Conservation (phyloP, 2,329 filamentous ascomycete species). For the Scedosporium dehoogii region DNA sequence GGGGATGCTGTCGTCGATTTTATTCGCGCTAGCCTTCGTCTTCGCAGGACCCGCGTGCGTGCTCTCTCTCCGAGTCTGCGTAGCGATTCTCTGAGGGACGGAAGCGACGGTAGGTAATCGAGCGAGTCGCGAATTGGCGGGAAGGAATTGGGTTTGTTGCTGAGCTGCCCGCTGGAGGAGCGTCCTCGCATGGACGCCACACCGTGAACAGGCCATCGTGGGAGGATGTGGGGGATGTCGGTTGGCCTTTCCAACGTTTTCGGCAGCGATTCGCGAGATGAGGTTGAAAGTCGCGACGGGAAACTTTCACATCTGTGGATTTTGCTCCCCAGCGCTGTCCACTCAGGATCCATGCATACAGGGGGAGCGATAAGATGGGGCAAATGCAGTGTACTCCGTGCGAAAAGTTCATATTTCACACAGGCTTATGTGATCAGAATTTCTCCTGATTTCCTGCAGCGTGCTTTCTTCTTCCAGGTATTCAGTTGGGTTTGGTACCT, state of each 20-base stretch:
- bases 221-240: not conserved
- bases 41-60: not conserved
- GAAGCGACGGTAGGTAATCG: not conserved
- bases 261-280: not conserved
- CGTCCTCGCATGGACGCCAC: conserved; percentile 2
- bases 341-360: too few relatives aligned
- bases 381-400: too few relatives aligned
- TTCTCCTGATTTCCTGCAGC: too few relatives aligned
- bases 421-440: too few relatives aligned
- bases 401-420: too few relatives aligned
- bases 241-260: not conserved
- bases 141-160: not conserved
- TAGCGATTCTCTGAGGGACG: not conserved
- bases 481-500: too few relatives aligned
- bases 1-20: not conserved
- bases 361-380: too few relatives aligned
- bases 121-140: not conserved
- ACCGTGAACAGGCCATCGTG: conserved; percentile 4
- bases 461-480: too few relatives aligned
- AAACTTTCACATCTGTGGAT: too few relatives aligned
- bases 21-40: not conserved
- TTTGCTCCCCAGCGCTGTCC: too few relatives aligned
- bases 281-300: not conserved
- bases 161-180: not conserved
- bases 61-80: not conserved